phyloP scores from a whole-genome alignment of 2,329 filamentous ascomycete species.

The Beauveria medogensis region DNA sequence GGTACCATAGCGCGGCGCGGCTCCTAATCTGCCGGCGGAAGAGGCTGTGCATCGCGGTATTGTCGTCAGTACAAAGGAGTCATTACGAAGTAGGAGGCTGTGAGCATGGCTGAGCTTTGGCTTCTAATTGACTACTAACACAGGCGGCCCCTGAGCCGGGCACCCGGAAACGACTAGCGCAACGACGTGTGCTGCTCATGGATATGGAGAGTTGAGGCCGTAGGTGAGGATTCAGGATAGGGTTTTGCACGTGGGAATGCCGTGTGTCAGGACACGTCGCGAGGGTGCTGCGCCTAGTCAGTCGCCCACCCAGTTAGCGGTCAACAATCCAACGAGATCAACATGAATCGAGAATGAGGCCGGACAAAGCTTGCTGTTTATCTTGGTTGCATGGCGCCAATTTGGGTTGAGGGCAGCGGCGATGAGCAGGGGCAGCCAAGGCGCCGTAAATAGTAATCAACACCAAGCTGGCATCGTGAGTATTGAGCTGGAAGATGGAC shows the following conservation, averaged over 20 bases:
- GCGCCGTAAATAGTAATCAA: not conserved
- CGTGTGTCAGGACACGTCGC: not conserved
- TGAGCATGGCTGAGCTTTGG: not conserved
- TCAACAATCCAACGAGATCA: not conserved
- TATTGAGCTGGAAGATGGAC: not conserved
- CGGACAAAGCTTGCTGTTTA: not conserved
- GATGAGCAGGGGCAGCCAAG: not conserved
- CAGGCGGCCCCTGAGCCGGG: not conserved
- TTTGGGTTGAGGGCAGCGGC: not conserved
- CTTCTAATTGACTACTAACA: not conserved
- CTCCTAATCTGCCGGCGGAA: not conserved
- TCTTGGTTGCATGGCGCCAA: not conserved
- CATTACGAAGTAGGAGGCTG: too few relatives aligned
- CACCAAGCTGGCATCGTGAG: not conserved
- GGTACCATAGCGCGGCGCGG: not conserved
- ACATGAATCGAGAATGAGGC: not conserved
- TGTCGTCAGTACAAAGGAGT: too few relatives aligned
- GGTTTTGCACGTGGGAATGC: not conserved
- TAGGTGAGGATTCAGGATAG: not conserved
- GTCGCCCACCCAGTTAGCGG: not conserved
- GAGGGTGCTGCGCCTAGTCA: not conserved
- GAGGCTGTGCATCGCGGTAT: not conserved
- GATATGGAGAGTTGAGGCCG: not conserved
- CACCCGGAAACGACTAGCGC: slow-evolving; percentile 2
- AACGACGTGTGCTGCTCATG: not conserved